Base-by-base conservation (phyloP, 257 asterid species). In the Salvia splendens region DNA sequence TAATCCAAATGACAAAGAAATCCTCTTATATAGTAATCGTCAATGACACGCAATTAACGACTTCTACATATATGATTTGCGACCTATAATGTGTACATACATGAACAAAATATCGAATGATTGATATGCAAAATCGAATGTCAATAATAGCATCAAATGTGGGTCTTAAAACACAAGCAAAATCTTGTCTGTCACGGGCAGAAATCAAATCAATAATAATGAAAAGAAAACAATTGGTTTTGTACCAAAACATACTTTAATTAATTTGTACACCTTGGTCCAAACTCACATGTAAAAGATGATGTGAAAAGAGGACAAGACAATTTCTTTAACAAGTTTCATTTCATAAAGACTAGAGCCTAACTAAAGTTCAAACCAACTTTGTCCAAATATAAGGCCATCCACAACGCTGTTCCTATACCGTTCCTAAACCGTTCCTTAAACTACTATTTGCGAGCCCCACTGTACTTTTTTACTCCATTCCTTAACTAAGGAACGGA, bases 151-250 rank as follows among this genome's bases (percentile, higher is more conserved):
- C 35, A 61, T 57, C 52, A 36, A 60, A 56, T 67, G 79, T 60
- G 74, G 80, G 77, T 70, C 84, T 69, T 16, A 51, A 65, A 17
- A 65, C 51, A 70, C 33, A 70, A 65, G 70, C 46, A 66, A 60
- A 71, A 49, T 68, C 63, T 71, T 76, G 84, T 80, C 85, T 67
- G 84, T 87, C 91, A 84, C 87, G 88, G 81, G 86, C 79, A 11
- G 20, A 61, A 36, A 38, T 38, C 42, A 38, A 38, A 43, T 61
- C 12, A 61, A 68, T 12, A 24, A 14, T 53, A 73, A 49, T 28
- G 56, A 42, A 16, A n/a, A 33, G 10, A 41, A 11, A 5, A 5
- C 16, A 7, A 54, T 69, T 49, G 49, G 60, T 69, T 50, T 12
- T 62, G 16, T 51, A 35, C 50, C 17, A 38, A 5, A 17, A 15